phyloP scores from a whole-genome alignment of 805 yeast species.

The Pichia paraexigua region DNA sequence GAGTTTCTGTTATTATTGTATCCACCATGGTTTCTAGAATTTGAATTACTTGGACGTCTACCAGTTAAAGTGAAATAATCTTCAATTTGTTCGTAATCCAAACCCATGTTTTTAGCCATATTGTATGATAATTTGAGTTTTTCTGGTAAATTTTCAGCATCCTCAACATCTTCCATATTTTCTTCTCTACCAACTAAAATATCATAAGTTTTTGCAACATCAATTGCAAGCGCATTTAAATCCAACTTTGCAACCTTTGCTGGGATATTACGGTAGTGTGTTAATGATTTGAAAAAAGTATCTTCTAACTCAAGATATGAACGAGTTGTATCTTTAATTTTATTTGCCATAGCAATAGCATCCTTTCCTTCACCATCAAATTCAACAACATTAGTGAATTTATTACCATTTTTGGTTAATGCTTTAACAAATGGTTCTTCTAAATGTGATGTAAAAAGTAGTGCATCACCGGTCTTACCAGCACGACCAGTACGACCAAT shows the following conservation, averaged over 20 bases:
- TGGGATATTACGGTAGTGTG: constrained; percentile 19
- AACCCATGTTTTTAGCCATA: constrained; percentile 22
- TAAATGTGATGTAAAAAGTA: constrained; percentile 45
- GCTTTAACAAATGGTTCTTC: constrained; percentile 50
- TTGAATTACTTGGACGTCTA: constrained; percentile 10
- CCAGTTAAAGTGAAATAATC: constrained; percentile 28
- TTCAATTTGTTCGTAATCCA: constrained; percentile 20
- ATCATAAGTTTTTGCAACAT: constrained; percentile 26
- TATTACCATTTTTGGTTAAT: constrained; percentile 47
- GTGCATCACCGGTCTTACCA: constrained; percentile 69
- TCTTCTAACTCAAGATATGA: constrained; percentile 10
- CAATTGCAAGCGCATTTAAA: constrained; percentile 26
- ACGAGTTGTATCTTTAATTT: constrained; percentile 16
- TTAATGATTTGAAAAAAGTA: constrained; percentile 12
- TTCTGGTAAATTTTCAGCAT: constrained; percentile 10
- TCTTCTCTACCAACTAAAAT: constrained; percentile 17
- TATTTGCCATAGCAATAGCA: constrained; percentile 28
- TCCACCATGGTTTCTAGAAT: constrained; percentile 4
- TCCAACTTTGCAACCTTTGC: constrained; percentile 24
- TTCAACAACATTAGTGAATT: constrained; percentile 36
- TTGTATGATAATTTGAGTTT: constrained; percentile 10
- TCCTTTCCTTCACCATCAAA: constrained; percentile 33
- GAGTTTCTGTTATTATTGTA: constrained; percentile 9
- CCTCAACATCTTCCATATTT: constrained; percentile 5
- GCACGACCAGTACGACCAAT: constrained; percentile 96